These are phyloP conservation scores for Ochetophila trinervis DNA, from an alignment of 306 rosid genomes.

Conservation along the genomic window DNA sequence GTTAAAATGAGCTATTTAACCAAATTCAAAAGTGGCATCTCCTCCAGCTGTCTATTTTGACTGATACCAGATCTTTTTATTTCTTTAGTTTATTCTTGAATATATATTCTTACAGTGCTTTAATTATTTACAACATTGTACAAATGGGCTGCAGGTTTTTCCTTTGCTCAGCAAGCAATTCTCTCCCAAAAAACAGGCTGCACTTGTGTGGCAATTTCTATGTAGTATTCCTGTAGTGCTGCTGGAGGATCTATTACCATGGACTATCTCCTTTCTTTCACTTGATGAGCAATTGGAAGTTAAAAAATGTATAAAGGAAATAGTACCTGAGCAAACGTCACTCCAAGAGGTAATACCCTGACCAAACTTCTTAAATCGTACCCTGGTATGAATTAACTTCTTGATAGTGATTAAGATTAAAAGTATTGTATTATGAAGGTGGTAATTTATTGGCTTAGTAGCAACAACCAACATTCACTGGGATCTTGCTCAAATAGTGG, in stretches of 20 bases:
- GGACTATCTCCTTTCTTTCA: slow-evolving; percentile 68
- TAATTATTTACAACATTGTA: slow-evolving; percentile 6
- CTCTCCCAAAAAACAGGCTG: slow-evolving; percentile 64
- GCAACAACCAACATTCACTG: slow-evolving; percentile 27
- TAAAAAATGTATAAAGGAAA: slow-evolving; percentile 46
- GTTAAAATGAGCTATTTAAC: background rate
- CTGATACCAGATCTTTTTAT: background rate
- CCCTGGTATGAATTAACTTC: slow-evolving; percentile 12
- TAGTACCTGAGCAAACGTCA: slow-evolving; percentile 62
- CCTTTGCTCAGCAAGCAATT: slow-evolving; percentile 69
- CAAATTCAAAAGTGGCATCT: background rate
- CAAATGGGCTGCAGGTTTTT: slow-evolving; percentile 55
- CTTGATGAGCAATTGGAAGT: slow-evolving; percentile 56
- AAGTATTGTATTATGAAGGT: slow-evolving; percentile 47
- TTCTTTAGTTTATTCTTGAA: background rate
- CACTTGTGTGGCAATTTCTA: slow-evolving; percentile 84
- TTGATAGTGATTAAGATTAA: slow-evolving; percentile 29
- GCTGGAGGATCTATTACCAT: slow-evolving; percentile 59
- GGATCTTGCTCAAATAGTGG: slow-evolving; percentile 27
- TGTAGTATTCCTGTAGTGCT: slow-evolving; percentile 77
- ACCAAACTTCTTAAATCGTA: slow-evolving; percentile 15
- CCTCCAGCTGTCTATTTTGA: background rate
- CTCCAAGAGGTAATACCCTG: slow-evolving; percentile 64
- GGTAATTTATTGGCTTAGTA: slow-evolving; percentile 65
- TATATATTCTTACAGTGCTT: background rate